Percentiles rank a stretch among this genome's conserved stretches.
Conservation (phyloP, 75 land plant species). For the Selaginella moellendorffii region DNA sequence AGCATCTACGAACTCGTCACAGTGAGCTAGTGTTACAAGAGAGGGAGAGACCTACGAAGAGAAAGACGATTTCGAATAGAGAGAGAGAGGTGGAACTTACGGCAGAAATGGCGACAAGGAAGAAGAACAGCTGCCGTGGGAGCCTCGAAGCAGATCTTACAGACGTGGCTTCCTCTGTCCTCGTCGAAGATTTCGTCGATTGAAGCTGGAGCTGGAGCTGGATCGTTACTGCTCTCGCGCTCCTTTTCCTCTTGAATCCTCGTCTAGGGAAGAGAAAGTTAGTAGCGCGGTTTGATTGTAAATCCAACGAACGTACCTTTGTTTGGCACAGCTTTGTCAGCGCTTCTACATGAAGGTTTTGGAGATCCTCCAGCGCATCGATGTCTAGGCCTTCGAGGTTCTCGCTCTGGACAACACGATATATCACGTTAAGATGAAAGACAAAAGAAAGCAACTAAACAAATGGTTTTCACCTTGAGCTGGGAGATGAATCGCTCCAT, state of each 20-base stretch:
- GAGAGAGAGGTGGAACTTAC: conserved; percentile 48
- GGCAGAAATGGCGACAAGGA: conserved; percentile 80
- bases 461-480: too few species aligned
- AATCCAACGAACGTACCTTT: too few species aligned
- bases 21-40: too few species aligned
- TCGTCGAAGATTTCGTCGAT: too few species aligned
- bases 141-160: conserved; percentile 83
- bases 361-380: conserved; percentile 39
- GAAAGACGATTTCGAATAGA: too few species aligned
- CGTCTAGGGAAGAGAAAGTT: too few species aligned
- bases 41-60: too few species aligned
- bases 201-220: too few species aligned
- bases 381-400: conserved; percentile 29
- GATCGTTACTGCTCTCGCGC: neutral
- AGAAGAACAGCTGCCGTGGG: conserved; percentile 71
- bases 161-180: conserved; percentile 14
- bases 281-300: too few species aligned
- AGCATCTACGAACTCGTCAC: too few species aligned
- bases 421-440: too few species aligned
- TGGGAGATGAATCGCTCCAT: neutral
- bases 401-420: conserved; percentile 53
- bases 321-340: conserved; percentile 51
- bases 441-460: too few species aligned
- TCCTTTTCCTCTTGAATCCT: neutral
- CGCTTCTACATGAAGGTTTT: conserved; percentile 57